Base-by-base conservation (phyloP, 768 basidiomycete genomes). In the Rhizopogon vinicolor region DNA sequence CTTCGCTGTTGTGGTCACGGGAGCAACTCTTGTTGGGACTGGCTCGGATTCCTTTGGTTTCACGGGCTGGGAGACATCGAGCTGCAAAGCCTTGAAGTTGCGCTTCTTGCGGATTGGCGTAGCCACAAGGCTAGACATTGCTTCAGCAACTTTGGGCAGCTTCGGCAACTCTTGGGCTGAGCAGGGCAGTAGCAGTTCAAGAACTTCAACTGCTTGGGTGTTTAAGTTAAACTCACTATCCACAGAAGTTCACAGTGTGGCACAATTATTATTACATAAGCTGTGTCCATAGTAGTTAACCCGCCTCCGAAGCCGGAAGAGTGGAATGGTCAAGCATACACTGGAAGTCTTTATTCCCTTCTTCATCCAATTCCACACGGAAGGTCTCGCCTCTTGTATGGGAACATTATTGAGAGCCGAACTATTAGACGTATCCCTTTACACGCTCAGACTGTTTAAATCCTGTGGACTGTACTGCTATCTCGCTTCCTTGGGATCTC, bases 71-170 rank as follows among this genome's bases (percentile, higher is more conserved):
- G 78, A 58, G 55, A 87, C 84, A 61, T 82, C 78, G 67, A 94
- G 84, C 74, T 87, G 84, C 8, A 94, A 81, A 40, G 81, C 85
- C 73, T 92, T 93, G 81, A 92, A 93, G 69, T 94, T 94, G 59
- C 92, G 85, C 71, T 94, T 94, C 80, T 92, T 91, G 72, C 91
- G 87, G 58, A 91, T 82, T 52, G 87, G 84, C 40, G 81, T 80
- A 40, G 75, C 69, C 77, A 79, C n/a, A n/a, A n/a, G n/a, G n/a
- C n/a, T 79, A 29, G 49, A 59, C 33, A 5, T 18, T 22, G 57
- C 57, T 49, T 48, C 22, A 48, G 25, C 37, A 57, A 43, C 31
- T 33, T 33, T 7, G 40, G 61, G 25, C 44, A 19, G 41, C 39
- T 48, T 46, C 41, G 35, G 45, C 52, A 28, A 12, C 50, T 48